Conservation (phyloP, 345 rosid species). For the Euphorbia tirucalli region DNA sequence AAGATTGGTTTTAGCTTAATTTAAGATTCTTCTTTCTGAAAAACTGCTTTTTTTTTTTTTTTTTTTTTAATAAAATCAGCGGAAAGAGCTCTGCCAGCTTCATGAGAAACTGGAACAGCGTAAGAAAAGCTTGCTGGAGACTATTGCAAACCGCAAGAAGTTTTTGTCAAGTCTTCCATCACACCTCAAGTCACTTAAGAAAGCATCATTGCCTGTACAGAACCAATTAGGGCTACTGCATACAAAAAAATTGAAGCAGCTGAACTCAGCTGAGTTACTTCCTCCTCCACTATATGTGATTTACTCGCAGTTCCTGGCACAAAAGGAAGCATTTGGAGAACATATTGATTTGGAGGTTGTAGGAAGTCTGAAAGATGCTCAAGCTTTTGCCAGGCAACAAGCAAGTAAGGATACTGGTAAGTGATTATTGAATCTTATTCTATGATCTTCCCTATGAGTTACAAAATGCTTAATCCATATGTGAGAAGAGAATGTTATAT, state of each 20-base stretch:
- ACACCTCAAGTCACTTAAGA: slow-evolving; percentile 86
- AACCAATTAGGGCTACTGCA: slow-evolving; percentile 67
- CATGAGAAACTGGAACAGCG: slow-evolving; percentile 61
- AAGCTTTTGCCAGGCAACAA: slow-evolving; percentile 63
- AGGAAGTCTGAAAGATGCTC: slow-evolving; percentile 81
- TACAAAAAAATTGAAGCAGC: slow-evolving; percentile 78
- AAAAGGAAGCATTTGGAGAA: slow-evolving; percentile 86
- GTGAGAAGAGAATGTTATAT: not conserved
- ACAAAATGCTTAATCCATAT: not conserved
- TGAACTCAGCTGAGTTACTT: slow-evolving; percentile 77
- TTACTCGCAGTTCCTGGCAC: slow-evolving; percentile 75
- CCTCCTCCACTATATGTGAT: slow-evolving; percentile 86
- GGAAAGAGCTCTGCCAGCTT: slow-evolving; percentile 77
- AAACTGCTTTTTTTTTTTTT: not conserved
- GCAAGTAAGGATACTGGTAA: slow-evolving; percentile 70
- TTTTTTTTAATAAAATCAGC: slow-evolving; percentile 53
- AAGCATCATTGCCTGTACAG: slow-evolving; percentile 89
- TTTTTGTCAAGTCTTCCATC: slow-evolving; percentile 78
- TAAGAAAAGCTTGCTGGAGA: slow-evolving; percentile 66
- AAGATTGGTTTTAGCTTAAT: not conserved
- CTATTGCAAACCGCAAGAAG: slow-evolving; percentile 75
- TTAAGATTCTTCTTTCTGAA: not conserved
- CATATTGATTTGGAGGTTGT: slow-evolving; percentile 62
- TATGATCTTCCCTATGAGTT: not conserved
- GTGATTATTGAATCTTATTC: not conserved